Base-by-base conservation (phyloP, 1,284 basidiomycete species). In the Puccinia polysora region DNA sequence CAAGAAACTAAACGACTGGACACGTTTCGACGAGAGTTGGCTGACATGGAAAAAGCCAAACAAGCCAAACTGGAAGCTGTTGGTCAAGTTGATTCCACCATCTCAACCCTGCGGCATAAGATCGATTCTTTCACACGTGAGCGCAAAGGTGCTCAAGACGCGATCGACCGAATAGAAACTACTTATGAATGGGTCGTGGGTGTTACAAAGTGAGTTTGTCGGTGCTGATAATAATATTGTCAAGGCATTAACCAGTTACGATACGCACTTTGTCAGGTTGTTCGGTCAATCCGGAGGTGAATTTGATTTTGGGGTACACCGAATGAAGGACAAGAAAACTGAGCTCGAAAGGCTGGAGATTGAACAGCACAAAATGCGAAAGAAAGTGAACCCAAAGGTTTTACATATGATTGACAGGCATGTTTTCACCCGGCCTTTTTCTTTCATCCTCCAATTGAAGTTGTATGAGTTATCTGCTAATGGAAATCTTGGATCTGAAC, bases 351-450 rank as follows among this genome's bases (percentile, higher is more conserved):
- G 91, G 78, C 84, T 97, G 20, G 88, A 91, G 77, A 84, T 86
- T 58, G 84, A 88, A 74, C 90, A 92, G 78, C 88, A 88, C 77
- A 87, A 88, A 38, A 88, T 93, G 87, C 91, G 90, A 81, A 92
- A 93, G 82, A 96, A 95, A 81, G 85, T 97, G 76, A 97, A 98
- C 78, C 88, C 89, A 5, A 96, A 96, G 81, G 93, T 94, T 65
- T 86, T 97, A 82, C 90, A 89, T 78, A 94, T 93, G 89, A 92
- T 98, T 74, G 95, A 97, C 77, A 88, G 85, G 91, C 93, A 75
- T 68, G 86, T 81, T 2, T 0, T 2, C 32, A 58, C 8, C 20
- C 5, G 6, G 18, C 14, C 20, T 3, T n/a, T 34, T 18, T 3
- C 7, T 40, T 12, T 25, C 14, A 40, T 18, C 23, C n/a, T n/a